Base-by-base conservation (phyloP, 345 rosid species). In the Lagerstroemia speciosa region DNA sequence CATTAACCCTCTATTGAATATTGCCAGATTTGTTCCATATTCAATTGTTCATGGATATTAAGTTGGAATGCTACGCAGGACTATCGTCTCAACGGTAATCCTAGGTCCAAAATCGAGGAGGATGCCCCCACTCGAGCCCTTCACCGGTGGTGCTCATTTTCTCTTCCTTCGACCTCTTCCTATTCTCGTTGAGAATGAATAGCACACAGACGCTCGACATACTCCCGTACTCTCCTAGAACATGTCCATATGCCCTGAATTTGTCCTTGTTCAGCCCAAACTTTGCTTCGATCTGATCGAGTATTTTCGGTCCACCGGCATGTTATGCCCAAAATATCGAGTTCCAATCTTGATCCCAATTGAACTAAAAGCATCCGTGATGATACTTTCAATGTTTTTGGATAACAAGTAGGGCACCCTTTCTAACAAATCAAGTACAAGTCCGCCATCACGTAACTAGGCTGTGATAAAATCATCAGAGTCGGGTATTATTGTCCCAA, bases 51-150 rank as follows among this genome's bases (percentile, higher is more conserved):
- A n/a, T n/a, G n/a, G n/a, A n/a, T 86, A n/a, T n/a, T n/a, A n/a
- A n/a, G n/a, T n/a, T n/a, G n/a, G n/a, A n/a, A n/a, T n/a, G n/a
- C n/a, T n/a, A 69, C 78, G 96, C 62, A 90, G 64, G 57, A 86
- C 96, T 3, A 90, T 83, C 0, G 96, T 90, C 81, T 90, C 93
- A 12, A 87, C 88, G 15, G 88, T 83, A 19, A 90, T 86, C 2
- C 96, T 91, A 52, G 96, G 96, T 43, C 91, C n/a, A n/a, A n/a
- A n/a, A n/a, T n/a, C n/a, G n/a, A n/a, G n/a, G n/a, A n/a, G n/a
- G n/a, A n/a, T n/a, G n/a, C 8, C 96, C 96, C 96, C 96, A 90
- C 6, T 90, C 91, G 27, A 86, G 72, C 36, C 91, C 96, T 73
- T 90, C 93, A 1, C 96, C 93, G 2, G 96, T 90, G 5, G 86